Evolutionary conservation across 2,329 filamentous ascomycete genomes (phyloP), one percentile per base, ranked within the genome.

Genomic region (Penicillium sp.): DNA sequence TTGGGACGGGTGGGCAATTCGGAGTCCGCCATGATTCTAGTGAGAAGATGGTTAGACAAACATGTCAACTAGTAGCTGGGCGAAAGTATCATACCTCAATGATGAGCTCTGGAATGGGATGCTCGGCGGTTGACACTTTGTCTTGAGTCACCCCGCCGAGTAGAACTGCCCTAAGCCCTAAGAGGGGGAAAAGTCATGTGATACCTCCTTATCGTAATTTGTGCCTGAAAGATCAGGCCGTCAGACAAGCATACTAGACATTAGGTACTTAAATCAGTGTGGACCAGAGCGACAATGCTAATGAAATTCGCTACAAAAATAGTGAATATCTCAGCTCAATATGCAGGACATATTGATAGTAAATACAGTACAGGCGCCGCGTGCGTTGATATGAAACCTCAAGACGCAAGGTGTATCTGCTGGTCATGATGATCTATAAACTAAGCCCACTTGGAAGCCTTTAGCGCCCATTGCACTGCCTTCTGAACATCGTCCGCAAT

Each of bases 391-490:
- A 55, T 59, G 50, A 18, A 39, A 43, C 18, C 24, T 35, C 10
- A 27, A 19, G 41, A 14, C 13, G 7, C 31, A 55, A 37, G 13
- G 24, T 13, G 22, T 31, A 24, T 24, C 11, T 33, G n/a, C 16
- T 13, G 6, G 39, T 35, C 11, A n/a, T 6, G 11, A 46, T 53
- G 16, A 27, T 51, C 35, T 47, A 52, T 60, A 14, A 60, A 19
- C 33, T 61, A 54, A 46, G 59, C 60, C 62, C 78, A 79, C 60
- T 75, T 74, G 54, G 82, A 78, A 65, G 79, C 80, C 74, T 85
- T 80, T 69, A 95, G 75, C 4, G 88, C 91, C 89, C 89, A 96
- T 60, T 86, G 79, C 4, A 96, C 90, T 11, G 90, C 92, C 63
- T 87, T 86, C 67, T 85, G 82, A 3, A 96, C 92, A 77, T 94